These are phyloP conservation scores for Thymus mandschuricus DNA, from an alignment of 257 asterid species.

Conservation along the genomic window DNA sequence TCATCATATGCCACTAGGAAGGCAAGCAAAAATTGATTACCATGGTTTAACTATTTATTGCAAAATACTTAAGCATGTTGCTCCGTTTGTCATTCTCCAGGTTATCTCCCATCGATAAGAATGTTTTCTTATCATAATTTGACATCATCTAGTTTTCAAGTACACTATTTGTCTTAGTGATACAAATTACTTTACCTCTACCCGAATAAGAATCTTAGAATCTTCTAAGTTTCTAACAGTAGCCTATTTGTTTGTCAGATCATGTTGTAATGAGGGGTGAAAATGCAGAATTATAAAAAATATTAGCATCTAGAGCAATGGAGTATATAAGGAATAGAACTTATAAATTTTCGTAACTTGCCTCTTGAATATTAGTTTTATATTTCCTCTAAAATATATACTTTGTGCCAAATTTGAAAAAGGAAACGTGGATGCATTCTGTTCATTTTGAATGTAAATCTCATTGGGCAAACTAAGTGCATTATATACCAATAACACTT, in stretches of 20 bases:
- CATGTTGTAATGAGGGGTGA: not conserved
- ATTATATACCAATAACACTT: slow-evolving; percentile 9
- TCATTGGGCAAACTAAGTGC: not conserved
- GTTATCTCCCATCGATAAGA: slow-evolving; percentile 10
- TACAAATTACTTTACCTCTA: not conserved
- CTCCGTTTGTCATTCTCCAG: not conserved
- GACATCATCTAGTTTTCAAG: slow-evolving; percentile 3
- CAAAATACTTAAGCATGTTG: not conserved
- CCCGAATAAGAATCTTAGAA: not conserved
- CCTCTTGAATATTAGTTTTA: slow-evolving; percentile 15
- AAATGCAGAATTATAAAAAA: not conserved
- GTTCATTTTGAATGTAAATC: not conserved
- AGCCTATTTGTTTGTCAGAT: not conserved
- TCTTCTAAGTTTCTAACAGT: not conserved
- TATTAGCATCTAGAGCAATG: not conserved
- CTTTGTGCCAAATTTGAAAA: slow-evolving; percentile 16
- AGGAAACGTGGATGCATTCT: not conserved
- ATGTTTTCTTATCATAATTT: not conserved
- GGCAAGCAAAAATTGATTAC: slow-evolving; percentile 1
- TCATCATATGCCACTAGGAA: slow-evolving; percentile 2
- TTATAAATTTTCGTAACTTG: not conserved
- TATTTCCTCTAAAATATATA: slow-evolving; percentile 13
- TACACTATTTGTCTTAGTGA: not conserved
- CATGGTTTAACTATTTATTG: slow-evolving; percentile 8
- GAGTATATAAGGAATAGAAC: slow-evolving; percentile 1